Conservation (phyloP, 2,329 filamentous ascomycete genomes). For the Trichoderma koningiopsis region DNA sequence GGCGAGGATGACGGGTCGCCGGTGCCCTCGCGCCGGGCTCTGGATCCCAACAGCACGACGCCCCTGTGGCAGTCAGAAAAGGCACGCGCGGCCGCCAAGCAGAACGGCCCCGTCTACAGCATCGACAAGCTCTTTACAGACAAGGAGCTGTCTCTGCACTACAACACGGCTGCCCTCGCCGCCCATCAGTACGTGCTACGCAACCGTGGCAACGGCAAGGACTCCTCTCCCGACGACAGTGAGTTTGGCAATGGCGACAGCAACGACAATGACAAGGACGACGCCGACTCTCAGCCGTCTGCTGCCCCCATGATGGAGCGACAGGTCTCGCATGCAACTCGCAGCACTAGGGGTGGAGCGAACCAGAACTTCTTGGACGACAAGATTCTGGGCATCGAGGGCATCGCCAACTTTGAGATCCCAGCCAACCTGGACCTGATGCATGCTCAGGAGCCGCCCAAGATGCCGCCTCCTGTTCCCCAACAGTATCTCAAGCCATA, state of each 20-base stretch:
- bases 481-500: slow-evolving; percentile 62
- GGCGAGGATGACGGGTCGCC: slow-evolving; percentile 66
- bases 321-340: slow-evolving; percentile 64
- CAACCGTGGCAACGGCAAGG: slow-evolving; percentile 55
- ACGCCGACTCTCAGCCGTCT: slow-evolving; percentile 49
- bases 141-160: slow-evolving; percentile 67
- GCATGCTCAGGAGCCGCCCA: slow-evolving; percentile 56
- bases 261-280: slow-evolving; percentile 52
- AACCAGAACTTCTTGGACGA: slow-evolving; percentile 60
- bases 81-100: slow-evolving; percentile 54
- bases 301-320: slow-evolving; percentile 64
- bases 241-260: slow-evolving; percentile 56
- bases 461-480: slow-evolving; percentile 59
- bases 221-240: slow-evolving; percentile 55
- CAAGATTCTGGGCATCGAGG: slow-evolving; percentile 61
- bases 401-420: slow-evolving; percentile 60
- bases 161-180: slow-evolving; percentile 63
- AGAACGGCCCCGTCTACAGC: slow-evolving; percentile 63
- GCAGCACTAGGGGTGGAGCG: slow-evolving; percentile 60
- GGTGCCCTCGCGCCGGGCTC: slow-evolving; percentile 55
- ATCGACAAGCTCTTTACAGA: slow-evolving; percentile 72
- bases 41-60: slow-evolving; percentile 61
- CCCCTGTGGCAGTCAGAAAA: slow-evolving; percentile 65
- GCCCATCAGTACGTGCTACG: slow-evolving; percentile 64
- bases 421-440: slow-evolving; percentile 61